Evolutionary conservation across 768 basidiomycete genomes (phyloP), one percentile per base, ranked within the genome.

Genomic region (Porpolomopsis calyptriformis): DNA sequence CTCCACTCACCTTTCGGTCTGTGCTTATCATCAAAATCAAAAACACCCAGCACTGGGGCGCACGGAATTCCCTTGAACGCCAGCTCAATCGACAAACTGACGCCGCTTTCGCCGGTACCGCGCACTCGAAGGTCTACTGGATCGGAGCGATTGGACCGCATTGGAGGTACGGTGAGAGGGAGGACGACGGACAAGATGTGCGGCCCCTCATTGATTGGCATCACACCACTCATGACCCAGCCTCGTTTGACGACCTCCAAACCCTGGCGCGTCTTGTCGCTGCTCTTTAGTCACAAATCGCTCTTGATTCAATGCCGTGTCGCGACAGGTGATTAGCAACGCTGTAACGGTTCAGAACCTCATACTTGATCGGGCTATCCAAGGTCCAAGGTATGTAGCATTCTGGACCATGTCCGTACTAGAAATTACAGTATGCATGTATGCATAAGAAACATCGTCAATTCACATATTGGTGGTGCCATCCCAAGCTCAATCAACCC

Each of bases 401-500:
- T n/a, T n/a, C n/a, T n/a, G n/a, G n/a, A n/a, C n/a, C n/a, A n/a
- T n/a, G n/a, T n/a, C n/a, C n/a, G n/a, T n/a, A n/a, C n/a, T n/a
- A n/a, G n/a, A n/a, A n/a, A n/a, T n/a, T n/a, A 31, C 29, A 7
- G 7, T 14, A 7, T 31, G 14, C 29, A 14, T 31, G 7, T 14
- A 31, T 7, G 29, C 14, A 7, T 14, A 31, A 14, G 7, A 31
- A 31, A 31, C 29, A 31, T 7, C 29, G 29, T 31, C 14, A 31
- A 7, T 7, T 7, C 29, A 14, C 29, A 14, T 31, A 7, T n/a
- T n/a, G n/a, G 14, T 31, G 7, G 29, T 31, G 14, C 14, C 7
- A 31, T 7, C 14, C 29, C 29, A 7, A 7, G 29, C n/a, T 55
- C 45, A 69, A 43, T 64, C 66, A 22, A 69, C 56, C 64, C 63